phyloP scores from a whole-genome alignment of 331 rosid species.

The Acacia concinna region DNA sequence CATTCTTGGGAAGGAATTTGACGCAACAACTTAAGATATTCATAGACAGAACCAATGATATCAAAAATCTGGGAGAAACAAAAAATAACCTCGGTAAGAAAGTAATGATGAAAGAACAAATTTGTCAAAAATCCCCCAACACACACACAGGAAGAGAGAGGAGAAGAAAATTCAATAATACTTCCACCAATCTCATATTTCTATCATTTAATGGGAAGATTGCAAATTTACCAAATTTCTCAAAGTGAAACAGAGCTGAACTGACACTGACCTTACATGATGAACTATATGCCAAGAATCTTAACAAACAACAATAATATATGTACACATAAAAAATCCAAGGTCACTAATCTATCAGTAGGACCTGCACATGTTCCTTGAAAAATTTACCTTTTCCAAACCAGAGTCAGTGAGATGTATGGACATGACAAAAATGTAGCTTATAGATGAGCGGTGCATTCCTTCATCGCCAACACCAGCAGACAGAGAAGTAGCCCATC shows the following conservation, averaged over 20 bases:
- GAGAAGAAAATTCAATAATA: conserved; percentile 2
- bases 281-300: background rate
- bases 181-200: conserved; percentile 25
- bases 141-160: background rate
- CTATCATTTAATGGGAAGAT: conserved; percentile 13
- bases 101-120: conserved; percentile 6
- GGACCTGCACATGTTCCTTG: conserved; percentile 10
- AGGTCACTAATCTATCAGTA: conserved; percentile 26
- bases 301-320: conserved; percentile 6
- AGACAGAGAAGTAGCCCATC: conserved; percentile 88
- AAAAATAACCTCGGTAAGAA: conserved; percentile 19
- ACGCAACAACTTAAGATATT: conserved; percentile 73
- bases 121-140: background rate
- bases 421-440: conserved; percentile 79
- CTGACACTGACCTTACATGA: conserved; percentile 23
- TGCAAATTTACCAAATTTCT: background rate
- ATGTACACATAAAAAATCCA: background rate
- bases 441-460: conserved; percentile 66
- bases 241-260: conserved; percentile 30
- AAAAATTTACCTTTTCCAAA: conserved; percentile 64
- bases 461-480: conserved; percentile 96
- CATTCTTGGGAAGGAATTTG: conserved; percentile 84
- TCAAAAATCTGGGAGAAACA: conserved; percentile 62
- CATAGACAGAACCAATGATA: conserved; percentile 81
- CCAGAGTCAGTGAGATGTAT: conserved; percentile 93